Conservation (phyloP, 345 rosid genomes). For the Sonneratia alba region DNA sequence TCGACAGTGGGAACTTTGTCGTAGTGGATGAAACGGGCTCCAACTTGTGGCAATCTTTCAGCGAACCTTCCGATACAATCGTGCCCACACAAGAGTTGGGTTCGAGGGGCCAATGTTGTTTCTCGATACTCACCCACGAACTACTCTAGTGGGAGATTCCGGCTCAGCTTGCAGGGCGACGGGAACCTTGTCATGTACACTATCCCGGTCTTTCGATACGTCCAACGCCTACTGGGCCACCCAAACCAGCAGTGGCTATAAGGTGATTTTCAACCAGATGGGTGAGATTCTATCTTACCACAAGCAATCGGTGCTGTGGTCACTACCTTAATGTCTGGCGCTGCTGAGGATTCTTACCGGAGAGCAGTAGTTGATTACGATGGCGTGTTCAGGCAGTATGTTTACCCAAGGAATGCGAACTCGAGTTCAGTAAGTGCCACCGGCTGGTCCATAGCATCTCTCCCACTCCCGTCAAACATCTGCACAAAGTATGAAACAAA, state of each 20-base stretch:
- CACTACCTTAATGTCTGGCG: neutral
- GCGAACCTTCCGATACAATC: conserved; percentile 42
- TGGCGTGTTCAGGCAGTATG: conserved; percentile 46
- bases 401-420: conserved; percentile 25
- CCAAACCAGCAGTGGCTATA: conserved; percentile 1
- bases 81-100: conserved; percentile 35
- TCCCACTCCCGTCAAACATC: conserved; percentile 23
- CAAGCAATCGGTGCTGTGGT: conserved; percentile 16
- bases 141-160: conserved; percentile 28
- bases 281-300: conserved; percentile 29
- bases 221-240: neutral
- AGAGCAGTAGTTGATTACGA: conserved; percentile 42
- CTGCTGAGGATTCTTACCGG: conserved; percentile 18
- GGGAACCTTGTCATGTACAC: conserved; percentile 29
- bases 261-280: conserved; percentile 33
- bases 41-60: conserved; percentile 39
- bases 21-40: conserved; percentile 4
- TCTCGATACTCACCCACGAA: conserved; percentile 20
- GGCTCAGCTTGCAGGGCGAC: conserved; percentile 16
- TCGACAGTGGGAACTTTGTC: conserved; percentile 24
- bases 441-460: conserved; percentile 14
- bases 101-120: conserved; percentile 5
- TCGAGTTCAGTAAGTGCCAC: conserved; percentile 10
- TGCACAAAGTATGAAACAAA: conserved; percentile 5
- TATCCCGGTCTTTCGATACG: neutral